Evolutionary conservation across 176 grass and related monocot genomes (phyloP).

Genomic region (Musa beccarii): DNA sequence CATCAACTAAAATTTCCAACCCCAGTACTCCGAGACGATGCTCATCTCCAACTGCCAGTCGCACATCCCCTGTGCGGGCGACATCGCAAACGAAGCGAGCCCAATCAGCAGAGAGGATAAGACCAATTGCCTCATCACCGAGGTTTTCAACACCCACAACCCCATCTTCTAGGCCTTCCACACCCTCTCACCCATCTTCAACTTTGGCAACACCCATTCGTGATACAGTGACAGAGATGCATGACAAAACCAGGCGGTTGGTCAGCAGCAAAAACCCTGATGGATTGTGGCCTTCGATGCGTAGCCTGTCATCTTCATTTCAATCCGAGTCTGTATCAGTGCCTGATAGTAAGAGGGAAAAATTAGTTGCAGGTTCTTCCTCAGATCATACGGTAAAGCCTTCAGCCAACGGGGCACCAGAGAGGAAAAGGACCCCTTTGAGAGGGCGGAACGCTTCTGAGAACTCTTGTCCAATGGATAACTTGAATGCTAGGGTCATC

Average conservation of each 20-base stretch:
- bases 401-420: conserved; percentile 12
- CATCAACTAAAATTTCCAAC: neutral
- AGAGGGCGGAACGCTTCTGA: conserved; percentile 46
- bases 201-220: conserved; percentile 45
- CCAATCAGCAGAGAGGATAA: conserved; percentile 5
- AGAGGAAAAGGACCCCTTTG: conserved; percentile 70
- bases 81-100: neutral
- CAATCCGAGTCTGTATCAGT: conserved; percentile 41
- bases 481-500: conserved; percentile 49
- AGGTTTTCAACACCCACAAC: neutral
- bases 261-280: conserved; percentile 41
- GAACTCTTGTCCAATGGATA: conserved; percentile 26
- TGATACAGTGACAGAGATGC: conserved; percentile 39
- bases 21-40: neutral
- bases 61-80: neutral
- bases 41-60: conserved; percentile 1
- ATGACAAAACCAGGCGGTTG: conserved; percentile 27
- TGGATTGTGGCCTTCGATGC: conserved; percentile 79
- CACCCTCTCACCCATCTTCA: conserved; percentile 54
- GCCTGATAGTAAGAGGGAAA: conserved; percentile 35
- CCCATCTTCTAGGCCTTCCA: conserved; percentile 30
- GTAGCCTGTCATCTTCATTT: conserved; percentile 65
- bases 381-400: conserved; percentile 28
- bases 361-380: conserved; percentile 5
- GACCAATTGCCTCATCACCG: neutral